Base-by-base conservation (phyloP, 345 rosid genomes). In the Ricinus communis region DNA sequence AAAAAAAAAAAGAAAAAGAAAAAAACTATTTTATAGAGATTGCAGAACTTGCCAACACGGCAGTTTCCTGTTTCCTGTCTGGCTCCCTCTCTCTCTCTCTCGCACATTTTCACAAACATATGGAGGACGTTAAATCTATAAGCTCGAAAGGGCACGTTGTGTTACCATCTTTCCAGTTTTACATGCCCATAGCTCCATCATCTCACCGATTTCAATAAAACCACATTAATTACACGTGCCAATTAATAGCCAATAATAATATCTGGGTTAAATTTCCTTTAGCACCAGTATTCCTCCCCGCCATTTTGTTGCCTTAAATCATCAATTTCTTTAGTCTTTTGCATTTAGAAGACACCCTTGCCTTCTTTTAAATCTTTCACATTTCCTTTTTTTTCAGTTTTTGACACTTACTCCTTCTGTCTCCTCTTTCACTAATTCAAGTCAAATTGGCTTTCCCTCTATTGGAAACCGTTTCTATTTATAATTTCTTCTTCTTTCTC, bases 271-370 rank as follows among this genome's bases (percentile, higher is more conserved):
- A 27, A 5, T 28, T 46, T 18, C 31, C 11, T 2, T 11, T 21
- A 0, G 2, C 38, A 2, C 51, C 51, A 22, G 19, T 41, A 14
- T n/a, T n/a, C 53, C 24, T 1, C 41, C 41, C 69, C 56, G 56
- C 40, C 69, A 65, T 47, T 40, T 60, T 60, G 46, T 59, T 31
- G 41, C 63, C 43, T 59, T 22, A 31, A 30, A 59, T 18, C 63
- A 21, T 21, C 33, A 18, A 25, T 1, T 61, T 38, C 43, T 38
- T n/a, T n/a, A n/a, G n/a, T n/a, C n/a, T 16, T 58, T 11, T 14
- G 62, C 62, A 58, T 58, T 58, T 3, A n/a, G 9, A 15, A 33
- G 38, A 33, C n/a, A 33, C 38, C 6, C 6, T 2, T 33, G 6
- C 6, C 38, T 6, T 33, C 38, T 5, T 58, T 16, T 16, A 13